phyloP scores from a whole-genome alignment of 163 green algal genomes.

The Scenedesmus sp. region DNA sequence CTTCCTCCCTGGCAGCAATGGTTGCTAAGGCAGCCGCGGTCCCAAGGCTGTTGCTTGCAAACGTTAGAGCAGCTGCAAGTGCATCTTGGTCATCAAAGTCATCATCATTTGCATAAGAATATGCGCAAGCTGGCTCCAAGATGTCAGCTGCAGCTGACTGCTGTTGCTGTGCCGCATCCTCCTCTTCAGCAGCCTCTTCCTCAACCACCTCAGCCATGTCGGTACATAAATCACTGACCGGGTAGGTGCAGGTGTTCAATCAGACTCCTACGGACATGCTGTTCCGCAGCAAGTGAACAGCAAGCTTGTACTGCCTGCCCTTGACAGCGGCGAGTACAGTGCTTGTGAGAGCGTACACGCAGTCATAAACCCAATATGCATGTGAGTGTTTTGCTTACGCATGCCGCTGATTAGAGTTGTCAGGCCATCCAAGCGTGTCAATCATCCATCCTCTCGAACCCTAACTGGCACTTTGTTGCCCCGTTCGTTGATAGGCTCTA shows the following conservation, averaged over 20 bases:
- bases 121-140: background rate
- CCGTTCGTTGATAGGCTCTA: background rate
- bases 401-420: too few species aligned
- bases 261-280: too few species aligned
- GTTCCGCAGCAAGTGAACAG: background rate
- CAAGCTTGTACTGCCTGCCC: background rate
- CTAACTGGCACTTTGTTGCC: background rate
- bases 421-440: background rate
- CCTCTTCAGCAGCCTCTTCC: background rate
- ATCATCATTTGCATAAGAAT: background rate
- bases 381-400: too few species aligned
- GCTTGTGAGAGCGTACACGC: background rate
- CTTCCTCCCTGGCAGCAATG: background rate
- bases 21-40: background rate
- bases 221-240: too few species aligned
- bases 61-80: background rate
- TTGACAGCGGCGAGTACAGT: background rate
- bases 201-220: background rate
- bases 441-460: background rate
- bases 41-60: background rate
- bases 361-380: too few species aligned
- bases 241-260: too few species aligned
- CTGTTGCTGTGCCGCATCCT: constrained; percentile 2
- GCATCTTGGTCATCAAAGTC: background rate
- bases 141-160: background rate